Conservation (phyloP, 202 grass and related monocot species). For the Elaeis oleifera region DNA sequence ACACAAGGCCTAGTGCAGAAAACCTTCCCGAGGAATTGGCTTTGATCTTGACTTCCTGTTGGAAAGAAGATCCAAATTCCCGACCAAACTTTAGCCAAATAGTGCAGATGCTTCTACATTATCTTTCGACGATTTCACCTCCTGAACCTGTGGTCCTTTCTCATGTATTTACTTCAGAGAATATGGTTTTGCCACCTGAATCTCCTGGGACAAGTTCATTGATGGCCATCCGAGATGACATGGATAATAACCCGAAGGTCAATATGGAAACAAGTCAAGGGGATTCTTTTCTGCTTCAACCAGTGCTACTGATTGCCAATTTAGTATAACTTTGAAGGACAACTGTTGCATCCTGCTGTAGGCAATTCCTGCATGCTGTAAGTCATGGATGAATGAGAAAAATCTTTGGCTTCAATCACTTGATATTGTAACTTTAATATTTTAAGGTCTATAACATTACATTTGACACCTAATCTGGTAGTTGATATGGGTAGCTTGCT, state of each 20-base stretch:
- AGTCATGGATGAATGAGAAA: too few species aligned
- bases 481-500: too few species aligned
- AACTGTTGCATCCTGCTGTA: too few species aligned
- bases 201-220: slow-evolving; percentile 90
- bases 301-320: slow-evolving; percentile 63
- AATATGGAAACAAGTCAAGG: slow-evolving; percentile 52
- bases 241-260: slow-evolving; percentile 46
- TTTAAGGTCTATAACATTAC: too few species aligned
- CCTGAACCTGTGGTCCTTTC: slow-evolving; percentile 41
- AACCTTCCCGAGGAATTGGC: slow-evolving; percentile 70
- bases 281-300: slow-evolving; percentile 92
- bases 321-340: too few species aligned
- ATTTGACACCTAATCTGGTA: too few species aligned
- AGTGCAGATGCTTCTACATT: slow-evolving; percentile 89
- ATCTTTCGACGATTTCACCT: slow-evolving; percentile 67
- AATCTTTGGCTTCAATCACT: too few species aligned
- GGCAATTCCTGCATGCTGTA: too few species aligned
- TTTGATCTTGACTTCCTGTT: slow-evolving; percentile 80
- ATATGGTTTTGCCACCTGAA: slow-evolving; percentile 75
- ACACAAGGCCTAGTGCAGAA: slow-evolving; percentile 86
- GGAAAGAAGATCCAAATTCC: slow-evolving; percentile 88
- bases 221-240: slow-evolving; percentile 67
- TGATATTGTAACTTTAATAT: too few species aligned
- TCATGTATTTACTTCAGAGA: slow-evolving; percentile 74
- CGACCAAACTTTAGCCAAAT: slow-evolving; percentile 92